phyloP scores from a whole-genome alignment of 345 rosid species.

The Hevea brasiliensis region DNA sequence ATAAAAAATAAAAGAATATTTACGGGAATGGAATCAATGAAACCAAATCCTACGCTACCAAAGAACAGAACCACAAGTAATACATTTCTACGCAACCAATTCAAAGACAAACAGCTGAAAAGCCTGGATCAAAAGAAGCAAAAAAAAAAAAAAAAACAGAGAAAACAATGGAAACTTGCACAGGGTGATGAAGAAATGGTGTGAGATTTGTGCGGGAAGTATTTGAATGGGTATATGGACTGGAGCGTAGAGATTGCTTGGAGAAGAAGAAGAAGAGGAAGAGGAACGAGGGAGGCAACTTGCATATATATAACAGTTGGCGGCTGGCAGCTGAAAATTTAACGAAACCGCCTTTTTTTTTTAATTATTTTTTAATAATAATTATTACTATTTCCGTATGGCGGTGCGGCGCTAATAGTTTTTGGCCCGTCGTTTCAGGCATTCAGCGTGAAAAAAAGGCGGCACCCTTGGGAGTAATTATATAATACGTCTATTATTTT shows the following conservation, averaged over 20 bases:
- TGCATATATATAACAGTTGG: not conserved
- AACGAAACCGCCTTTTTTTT: conserved; percentile 12
- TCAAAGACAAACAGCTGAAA: not conserved
- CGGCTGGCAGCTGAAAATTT: not conserved
- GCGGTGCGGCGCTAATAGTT: conserved; percentile 32
- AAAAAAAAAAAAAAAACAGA: not conserved
- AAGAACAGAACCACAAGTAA: not conserved
- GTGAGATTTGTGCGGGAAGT: no score
- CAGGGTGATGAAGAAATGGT: not conserved
- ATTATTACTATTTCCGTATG: not conserved
- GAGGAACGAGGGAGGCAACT: not conserved
- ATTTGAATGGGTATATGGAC: no score
- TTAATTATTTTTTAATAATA: no score
- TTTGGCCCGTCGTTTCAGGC: conserved; percentile 21
- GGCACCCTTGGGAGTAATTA: no score
- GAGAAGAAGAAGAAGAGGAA: conserved; percentile 9
- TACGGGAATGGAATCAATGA: not conserved
- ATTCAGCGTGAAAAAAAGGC: no score
- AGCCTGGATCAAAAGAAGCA: not conserved
- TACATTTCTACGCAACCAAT: not conserved
- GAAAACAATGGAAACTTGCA: no score
- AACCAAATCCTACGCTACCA: not conserved
- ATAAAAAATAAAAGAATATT: not conserved
- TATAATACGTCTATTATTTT: no score
- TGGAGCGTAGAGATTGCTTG: not conserved